A percentile compares a stretch with the other conserved stretches of the same genome.
Conservation (phyloP, 371 early-diverging fungal species). For the Chytridium lagenaria region DNA sequence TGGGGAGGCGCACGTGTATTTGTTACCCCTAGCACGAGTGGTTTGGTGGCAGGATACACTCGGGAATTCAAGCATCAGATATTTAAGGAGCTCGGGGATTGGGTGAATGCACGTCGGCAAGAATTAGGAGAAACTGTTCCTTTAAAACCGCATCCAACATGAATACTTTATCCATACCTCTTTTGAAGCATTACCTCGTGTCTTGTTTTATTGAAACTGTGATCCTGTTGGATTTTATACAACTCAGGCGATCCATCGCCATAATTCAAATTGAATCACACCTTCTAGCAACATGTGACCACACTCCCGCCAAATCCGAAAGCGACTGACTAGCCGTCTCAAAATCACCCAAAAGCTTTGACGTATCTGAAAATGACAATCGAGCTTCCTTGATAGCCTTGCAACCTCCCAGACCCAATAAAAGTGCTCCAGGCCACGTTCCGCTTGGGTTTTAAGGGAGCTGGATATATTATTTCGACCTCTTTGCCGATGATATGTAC, state of each 20-base stretch:
- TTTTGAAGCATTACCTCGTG: no score
- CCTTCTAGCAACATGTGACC: not conserved
- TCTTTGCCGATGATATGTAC: not conserved
- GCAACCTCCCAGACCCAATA: slow-evolving; percentile 3
- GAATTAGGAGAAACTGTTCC: slow-evolving; percentile 30
- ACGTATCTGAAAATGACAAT: not conserved
- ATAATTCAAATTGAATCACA: not conserved
- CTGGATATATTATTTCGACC: not conserved
- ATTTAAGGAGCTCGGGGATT: slow-evolving; percentile 25
- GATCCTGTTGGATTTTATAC: no score
- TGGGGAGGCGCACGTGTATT: slow-evolving; percentile 34
- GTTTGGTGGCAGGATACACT: slow-evolving; percentile 26
- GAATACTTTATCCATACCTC: no score
- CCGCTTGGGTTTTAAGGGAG: not conserved
- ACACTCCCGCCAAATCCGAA: no score
- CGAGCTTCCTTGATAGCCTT: not conserved
- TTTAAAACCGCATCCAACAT: not conserved
- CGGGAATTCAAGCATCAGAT: slow-evolving; percentile 21
- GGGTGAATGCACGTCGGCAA: slow-evolving; percentile 22
- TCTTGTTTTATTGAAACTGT: no score
- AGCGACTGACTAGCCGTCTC: not conserved
- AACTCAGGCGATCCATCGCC: no score
- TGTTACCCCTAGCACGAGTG: slow-evolving; percentile 30
- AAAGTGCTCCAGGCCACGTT: not conserved
- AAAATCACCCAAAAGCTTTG: not conserved